Percentiles rank a stretch among this genome's conserved stretches.
Evolutionary conservation across 2,329 filamentous ascomycete species (phyloP).

Genomic region (Calonectria pteridis): DNA sequence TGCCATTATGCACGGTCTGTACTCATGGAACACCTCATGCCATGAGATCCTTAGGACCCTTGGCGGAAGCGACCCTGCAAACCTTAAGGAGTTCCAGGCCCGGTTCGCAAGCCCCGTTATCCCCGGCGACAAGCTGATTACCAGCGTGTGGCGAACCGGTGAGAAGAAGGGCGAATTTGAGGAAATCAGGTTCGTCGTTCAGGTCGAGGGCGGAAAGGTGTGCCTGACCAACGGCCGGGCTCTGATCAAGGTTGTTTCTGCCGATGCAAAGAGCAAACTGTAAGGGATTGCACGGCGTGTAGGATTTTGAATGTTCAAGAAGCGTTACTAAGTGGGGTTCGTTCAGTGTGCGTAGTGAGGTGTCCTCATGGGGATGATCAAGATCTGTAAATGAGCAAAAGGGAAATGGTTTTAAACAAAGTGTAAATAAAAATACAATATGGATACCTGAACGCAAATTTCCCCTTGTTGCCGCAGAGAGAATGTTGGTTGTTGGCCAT

Average conservation of each 20-base stretch:
- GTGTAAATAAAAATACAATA: neutral
- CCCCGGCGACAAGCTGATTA: conserved; percentile 85
- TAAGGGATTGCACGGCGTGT: conserved; percentile 45
- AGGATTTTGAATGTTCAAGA: conserved; percentile 1
- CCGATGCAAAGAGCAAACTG: conserved; percentile 71
- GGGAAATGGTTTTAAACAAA: neutral
- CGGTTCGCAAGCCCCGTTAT: conserved; percentile 88
- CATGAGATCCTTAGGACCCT: conserved; percentile 80
- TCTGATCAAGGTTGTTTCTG: conserved; percentile 73
- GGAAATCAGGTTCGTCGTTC: conserved; percentile 84
- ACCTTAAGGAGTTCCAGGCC: conserved; percentile 90
- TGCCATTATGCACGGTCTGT: conserved; percentile 89
- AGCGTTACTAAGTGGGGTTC: conserved; percentile 3
- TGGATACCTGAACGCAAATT: neutral
- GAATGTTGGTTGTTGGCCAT: neutral
- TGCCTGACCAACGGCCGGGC: conserved; percentile 90
- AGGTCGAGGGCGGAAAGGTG: conserved; percentile 84
- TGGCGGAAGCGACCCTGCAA: conserved; percentile 82
- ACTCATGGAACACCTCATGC: conserved; percentile 84
- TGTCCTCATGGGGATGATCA: neutral
- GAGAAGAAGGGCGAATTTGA: conserved; percentile 76
- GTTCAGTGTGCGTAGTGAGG: neutral
- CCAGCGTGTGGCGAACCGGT: conserved; percentile 85
- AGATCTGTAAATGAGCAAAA: neutral
- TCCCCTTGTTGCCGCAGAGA: neutral